Evolutionary conservation across 495 filamentous ascomycete species (phyloP).

Genomic region (Penicillium tannophilum): DNA sequence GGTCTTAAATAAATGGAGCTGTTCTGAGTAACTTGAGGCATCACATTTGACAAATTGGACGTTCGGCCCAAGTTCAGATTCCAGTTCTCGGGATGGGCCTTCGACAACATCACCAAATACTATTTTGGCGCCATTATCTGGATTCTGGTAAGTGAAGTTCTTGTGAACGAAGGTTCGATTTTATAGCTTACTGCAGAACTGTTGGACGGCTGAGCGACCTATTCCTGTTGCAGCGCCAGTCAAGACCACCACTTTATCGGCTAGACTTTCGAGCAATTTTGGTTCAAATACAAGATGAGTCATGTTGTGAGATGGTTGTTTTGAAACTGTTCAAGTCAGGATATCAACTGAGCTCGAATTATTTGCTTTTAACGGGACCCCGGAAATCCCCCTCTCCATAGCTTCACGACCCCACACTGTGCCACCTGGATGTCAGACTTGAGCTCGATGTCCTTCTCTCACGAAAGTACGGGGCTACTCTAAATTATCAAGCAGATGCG

Average conservation of each 20-base stretch:
- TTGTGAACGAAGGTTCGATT: not conserved
- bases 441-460: not conserved
- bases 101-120: conserved; percentile 39
- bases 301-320: conserved; percentile 11
- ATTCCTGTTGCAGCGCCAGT: conserved; percentile 44
- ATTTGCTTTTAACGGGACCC: not conserved
- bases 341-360: not conserved
- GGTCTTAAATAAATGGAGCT: conserved; percentile 43
- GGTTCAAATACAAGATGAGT: conserved; percentile 16
- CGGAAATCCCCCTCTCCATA: conserved; percentile 1
- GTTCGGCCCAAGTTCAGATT: conserved; percentile 21
- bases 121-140: conserved; percentile 37
- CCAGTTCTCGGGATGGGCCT: conserved; percentile 21
- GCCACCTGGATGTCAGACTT: not conserved
- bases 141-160: not conserved
- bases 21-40: conserved; percentile 34
- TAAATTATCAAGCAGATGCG: too few species aligned
- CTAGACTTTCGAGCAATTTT: conserved; percentile 19
- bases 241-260: conserved; percentile 38
- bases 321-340: not conserved
- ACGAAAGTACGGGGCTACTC: not conserved
- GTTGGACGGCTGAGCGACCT: conserved; percentile 31
- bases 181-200: conserved; percentile 29
- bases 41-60: conserved; percentile 37
- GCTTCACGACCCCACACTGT: conserved; percentile 2